Conservation (phyloP, 1,284 basidiomycete species). For the Cutaneotrichosporon sp. region DNA sequence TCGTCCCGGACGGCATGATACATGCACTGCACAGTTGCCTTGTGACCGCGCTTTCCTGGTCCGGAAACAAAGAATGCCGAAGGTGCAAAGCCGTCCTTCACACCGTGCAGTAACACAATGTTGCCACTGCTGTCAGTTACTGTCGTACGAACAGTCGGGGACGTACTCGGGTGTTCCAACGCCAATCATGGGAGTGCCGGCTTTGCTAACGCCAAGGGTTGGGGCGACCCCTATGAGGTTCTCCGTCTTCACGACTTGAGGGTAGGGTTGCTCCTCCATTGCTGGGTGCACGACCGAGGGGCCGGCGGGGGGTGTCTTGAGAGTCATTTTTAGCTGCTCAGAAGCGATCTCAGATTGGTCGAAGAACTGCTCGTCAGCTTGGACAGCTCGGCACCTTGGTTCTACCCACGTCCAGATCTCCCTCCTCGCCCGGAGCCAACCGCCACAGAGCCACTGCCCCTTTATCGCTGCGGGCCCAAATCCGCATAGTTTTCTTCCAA, state of each 20-base stretch:
- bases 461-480: conserved; percentile 49
- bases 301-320: conserved; percentile 22
- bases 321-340: conserved; percentile 34
- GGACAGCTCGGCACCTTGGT: background rate
- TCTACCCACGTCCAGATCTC: conserved; percentile 38
- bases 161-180: conserved; percentile 45
- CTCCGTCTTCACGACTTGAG: conserved; percentile 29
- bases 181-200: conserved; percentile 36
- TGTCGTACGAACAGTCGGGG: background rate
- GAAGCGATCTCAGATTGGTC: conserved; percentile 25
- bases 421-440: conserved; percentile 20
- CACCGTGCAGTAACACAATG: conserved; percentile 42
- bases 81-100: conserved; percentile 26
- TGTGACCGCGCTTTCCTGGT: conserved; percentile 39
- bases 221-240: conserved; percentile 46
- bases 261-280: conserved; percentile 29
- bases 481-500: conserved; percentile 32
- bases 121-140: conserved; percentile 39
- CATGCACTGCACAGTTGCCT: conserved; percentile 46
- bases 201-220: conserved; percentile 36
- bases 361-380: conserved; percentile 25
- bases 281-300: conserved; percentile 28
- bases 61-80: conserved; percentile 42
- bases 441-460: conserved; percentile 41
- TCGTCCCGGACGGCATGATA: conserved; percentile 43